Conservation (phyloP, 2,329 filamentous ascomycete species). For the Ophiocordyceps camponoti-leonardi region DNA sequence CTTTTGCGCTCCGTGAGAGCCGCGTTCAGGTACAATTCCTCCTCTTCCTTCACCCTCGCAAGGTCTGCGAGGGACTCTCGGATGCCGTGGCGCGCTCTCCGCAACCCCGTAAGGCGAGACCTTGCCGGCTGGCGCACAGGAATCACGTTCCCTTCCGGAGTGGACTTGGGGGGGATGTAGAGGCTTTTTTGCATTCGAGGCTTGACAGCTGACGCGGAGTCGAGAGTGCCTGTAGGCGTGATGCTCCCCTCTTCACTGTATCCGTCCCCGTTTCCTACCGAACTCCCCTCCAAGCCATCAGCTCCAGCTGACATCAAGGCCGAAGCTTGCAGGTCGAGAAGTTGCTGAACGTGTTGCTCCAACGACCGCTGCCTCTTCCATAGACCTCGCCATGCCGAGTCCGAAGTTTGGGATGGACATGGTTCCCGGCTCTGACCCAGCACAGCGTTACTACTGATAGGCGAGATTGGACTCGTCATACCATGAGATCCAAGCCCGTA, state of each 20-base stretch:
- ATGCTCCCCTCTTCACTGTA: slow-evolving; percentile 23
- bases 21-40: slow-evolving; percentile 40
- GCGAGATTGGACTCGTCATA: slow-evolving; percentile 2
- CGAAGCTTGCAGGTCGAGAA: slow-evolving; percentile 30
- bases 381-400: slow-evolving; percentile 29
- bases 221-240: slow-evolving; percentile 22
- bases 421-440: slow-evolving; percentile 17
- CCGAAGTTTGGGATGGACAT: slow-evolving; percentile 13
- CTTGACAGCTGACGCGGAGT: slow-evolving; percentile 20
- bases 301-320: slow-evolving; percentile 22
- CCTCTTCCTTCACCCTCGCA: slow-evolving; percentile 48
- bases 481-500: neutral
- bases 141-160: slow-evolving; percentile 30
- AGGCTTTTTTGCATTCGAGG: slow-evolving; percentile 24
- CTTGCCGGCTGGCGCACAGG: slow-evolving; percentile 39
- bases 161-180: slow-evolving; percentile 20
- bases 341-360: slow-evolving; percentile 27
- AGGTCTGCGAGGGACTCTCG: slow-evolving; percentile 45
- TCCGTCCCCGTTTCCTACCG: slow-evolving; percentile 9
- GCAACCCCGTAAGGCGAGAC: slow-evolving; percentile 35
- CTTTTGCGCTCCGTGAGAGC: slow-evolving; percentile 38
- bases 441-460: slow-evolving; percentile 15
- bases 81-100: slow-evolving; percentile 47
- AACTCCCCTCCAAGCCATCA: slow-evolving; percentile 5
- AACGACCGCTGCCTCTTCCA: slow-evolving; percentile 27